Base-by-base conservation (phyloP, 2,329 filamentous ascomycete genomes). In the Ophiocordyceps unilateralis region DNA sequence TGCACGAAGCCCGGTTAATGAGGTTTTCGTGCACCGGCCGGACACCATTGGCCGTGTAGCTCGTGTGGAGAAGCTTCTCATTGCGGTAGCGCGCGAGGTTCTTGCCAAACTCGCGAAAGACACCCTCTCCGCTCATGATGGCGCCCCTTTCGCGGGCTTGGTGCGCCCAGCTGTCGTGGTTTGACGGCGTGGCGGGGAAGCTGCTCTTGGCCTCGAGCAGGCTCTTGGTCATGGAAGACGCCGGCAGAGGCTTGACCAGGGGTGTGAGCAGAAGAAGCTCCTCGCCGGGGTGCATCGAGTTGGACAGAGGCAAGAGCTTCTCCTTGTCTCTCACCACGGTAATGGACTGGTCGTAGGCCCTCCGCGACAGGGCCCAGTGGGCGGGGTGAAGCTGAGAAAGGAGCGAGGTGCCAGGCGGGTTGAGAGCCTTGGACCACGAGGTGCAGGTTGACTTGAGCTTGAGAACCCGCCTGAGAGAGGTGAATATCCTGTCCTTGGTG, bases 11-110 rank as follows among this genome's bases (percentile, higher is more conserved):
- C 51, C 87, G 73, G 50, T 88, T 83, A 57, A 95, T 93, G 17
- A 95, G 69, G 48, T 89, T 91, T 54, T 96, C 89, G 56, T 96
- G 89, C 1, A 94, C 83, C 58, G 88, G 88, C 32, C 88, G 74
- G 3, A 96, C 81, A 14, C 88, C 88, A 51, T 94, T 93, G 1
- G 87, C 84, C 0, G 89, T 95, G 56, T 96, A 96, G 12, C 88
- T 95, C 1, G 89, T 94, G 58, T 96, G 87, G 15, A 95, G 66
- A 6, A 95, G 76, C 53, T 91, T 84, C 19, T 88, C 86, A 51
- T 83, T 86, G 20, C 88, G 72, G 49, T 87, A 83, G 42, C 89
- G 74, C 11, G 89, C 88, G n/a, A 96, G 66, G 7, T 84, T 85
- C 51, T 85, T 76, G 1, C 89, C 89, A 21, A 96, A 71, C 56